Base-by-base conservation (phyloP, 495 filamentous ascomycete species). In the Neurospora tetraspora region DNA sequence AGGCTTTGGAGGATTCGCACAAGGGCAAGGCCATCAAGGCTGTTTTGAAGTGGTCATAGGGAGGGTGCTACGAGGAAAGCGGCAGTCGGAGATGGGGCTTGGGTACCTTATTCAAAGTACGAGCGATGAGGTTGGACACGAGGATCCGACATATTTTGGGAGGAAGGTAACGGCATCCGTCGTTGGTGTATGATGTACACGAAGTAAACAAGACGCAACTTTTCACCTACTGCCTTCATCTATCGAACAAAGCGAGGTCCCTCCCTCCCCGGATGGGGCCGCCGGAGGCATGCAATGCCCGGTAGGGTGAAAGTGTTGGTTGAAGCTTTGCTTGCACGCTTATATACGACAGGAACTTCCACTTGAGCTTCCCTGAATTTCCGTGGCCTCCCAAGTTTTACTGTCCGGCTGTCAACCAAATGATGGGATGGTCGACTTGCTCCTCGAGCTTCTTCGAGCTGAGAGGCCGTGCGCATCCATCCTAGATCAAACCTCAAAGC, bases 11-110 rank as follows among this genome's bases (percentile, higher is more conserved):
- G n/a, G 78, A 79, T 20, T 71, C 69, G 7, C 73, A 76, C 42
- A 69, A 69, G 1, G 78, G 78, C 0, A 78, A 77, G 69, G 71
- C 43, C 5, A 79, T 79, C 75, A 79, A 79, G 74, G 76, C 78
- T 20, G 78, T 79, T 36, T 45, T 79, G 65, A 76, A 38, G 69
- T 79, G 78, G 78, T 34, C 31, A 34, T 71, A 43, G 69, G n/a
- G 20, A 14, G 14, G 53, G 23, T 65, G 6, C 14, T 36, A 27
- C 9, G 45, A n/a, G n/a, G 45, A 53, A 53, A 53, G 45, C 20
- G 20, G 20, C 10, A 53, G 10, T 53, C 45, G 20, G 20, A 10
- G 4, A 10, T 23, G 4, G 43, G 10, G 42, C 16, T 45, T n/a
- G 9, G 43, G n/a, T 47, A n/a, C n/a, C n/a, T n/a, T n/a, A 23